Conservation (phyloP, 2,329 filamentous ascomycete species). For the Leptosphaerulina australis region DNA sequence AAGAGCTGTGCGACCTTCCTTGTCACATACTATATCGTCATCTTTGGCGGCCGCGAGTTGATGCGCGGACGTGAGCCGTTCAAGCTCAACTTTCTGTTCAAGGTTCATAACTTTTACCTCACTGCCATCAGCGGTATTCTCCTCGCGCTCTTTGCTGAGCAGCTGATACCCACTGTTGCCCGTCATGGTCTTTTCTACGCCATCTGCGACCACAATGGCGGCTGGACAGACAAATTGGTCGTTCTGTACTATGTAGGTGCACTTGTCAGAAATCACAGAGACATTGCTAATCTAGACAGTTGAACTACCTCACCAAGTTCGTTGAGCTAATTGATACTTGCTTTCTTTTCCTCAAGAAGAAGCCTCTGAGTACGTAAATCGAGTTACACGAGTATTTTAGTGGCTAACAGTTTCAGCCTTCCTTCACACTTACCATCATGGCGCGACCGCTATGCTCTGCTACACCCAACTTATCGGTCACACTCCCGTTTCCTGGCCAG, state of each 20-base stretch:
- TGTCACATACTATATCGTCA: conserved; percentile 87
- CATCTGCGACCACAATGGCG: conserved; percentile 81
- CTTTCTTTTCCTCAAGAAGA: conserved; percentile 99
- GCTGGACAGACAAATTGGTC: conserved; percentile 92
- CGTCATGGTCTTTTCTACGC: conserved; percentile 84
- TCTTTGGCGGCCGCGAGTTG: conserved; percentile 88
- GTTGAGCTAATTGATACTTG: conserved; percentile 93
- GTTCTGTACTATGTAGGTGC: conserved; percentile 91
- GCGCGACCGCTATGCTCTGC: conserved; percentile 94
- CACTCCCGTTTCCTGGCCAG: conserved; percentile 93
- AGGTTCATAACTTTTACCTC: conserved; percentile 95
- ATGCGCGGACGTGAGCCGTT: conserved; percentile 88
- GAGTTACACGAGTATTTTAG: background rate
- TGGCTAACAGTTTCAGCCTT: conserved; percentile 63
- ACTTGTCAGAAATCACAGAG: background rate
- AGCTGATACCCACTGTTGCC: conserved; percentile 82
- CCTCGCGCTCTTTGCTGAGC: conserved; percentile 85
- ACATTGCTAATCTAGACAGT: conserved; percentile 61
- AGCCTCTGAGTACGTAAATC: conserved; percentile 75
- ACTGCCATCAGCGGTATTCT: conserved; percentile 83
- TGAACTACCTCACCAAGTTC: conserved; percentile 99
- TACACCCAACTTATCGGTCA: conserved; percentile 95
- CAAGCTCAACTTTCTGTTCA: conserved; percentile 87
- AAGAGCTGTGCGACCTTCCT: conserved; percentile 81
- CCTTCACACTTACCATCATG: conserved; percentile 99